Evolutionary conservation across 345 rosid genomes (phyloP).

Genomic region (Nephelium lappaceum): DNA sequence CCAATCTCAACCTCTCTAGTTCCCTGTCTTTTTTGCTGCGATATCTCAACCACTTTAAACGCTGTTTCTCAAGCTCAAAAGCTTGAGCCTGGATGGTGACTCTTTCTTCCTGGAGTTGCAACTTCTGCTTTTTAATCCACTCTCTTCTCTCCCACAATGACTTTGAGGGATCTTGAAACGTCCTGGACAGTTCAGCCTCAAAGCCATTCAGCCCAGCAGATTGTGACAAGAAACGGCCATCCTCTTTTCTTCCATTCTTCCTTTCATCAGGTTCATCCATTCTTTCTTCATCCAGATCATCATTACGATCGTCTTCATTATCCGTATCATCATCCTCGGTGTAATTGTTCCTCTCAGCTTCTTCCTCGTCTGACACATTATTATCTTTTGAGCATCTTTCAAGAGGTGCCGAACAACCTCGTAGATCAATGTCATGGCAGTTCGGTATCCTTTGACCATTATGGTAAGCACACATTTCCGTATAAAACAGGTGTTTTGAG

Average conservation of each 20-base stretch:
- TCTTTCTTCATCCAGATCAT: slow-evolving; percentile 29
- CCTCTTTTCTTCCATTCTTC: slow-evolving; percentile 25
- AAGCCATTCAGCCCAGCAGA: slow-evolving; percentile 25
- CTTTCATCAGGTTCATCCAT: slow-evolving; percentile 24
- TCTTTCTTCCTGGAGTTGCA: slow-evolving; percentile 50
- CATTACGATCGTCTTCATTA: slow-evolving; percentile 34
- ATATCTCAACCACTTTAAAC: slow-evolving; percentile 66
- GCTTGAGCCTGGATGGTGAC: slow-evolving; percentile 45
- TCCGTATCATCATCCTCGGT: slow-evolving; percentile 48
- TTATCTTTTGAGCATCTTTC: slow-evolving; percentile 36
- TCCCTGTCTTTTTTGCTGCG: slow-evolving; percentile 65
- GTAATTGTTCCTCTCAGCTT: slow-evolving; percentile 35
- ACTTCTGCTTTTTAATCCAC: slow-evolving; percentile 44
- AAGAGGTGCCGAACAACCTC: slow-evolving; percentile 32
- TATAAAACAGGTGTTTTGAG: slow-evolving; percentile 71
- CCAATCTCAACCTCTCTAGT: slow-evolving; percentile 53
- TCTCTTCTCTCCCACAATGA: slow-evolving; percentile 41
- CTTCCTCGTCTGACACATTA: slow-evolving; percentile 45
- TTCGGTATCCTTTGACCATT: slow-evolving; percentile 56
- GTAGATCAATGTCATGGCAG: slow-evolving; percentile 60
- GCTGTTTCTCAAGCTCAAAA: slow-evolving; percentile 63
- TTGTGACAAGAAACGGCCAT: slow-evolving; percentile 29
- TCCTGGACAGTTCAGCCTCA: slow-evolving; percentile 42
- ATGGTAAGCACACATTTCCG: slow-evolving; percentile 72
- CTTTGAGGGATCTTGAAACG: slow-evolving; percentile 39